phyloP scores from a whole-genome alignment of 1,139 yeast species.

The Yamadazyma buinensis region DNA sequence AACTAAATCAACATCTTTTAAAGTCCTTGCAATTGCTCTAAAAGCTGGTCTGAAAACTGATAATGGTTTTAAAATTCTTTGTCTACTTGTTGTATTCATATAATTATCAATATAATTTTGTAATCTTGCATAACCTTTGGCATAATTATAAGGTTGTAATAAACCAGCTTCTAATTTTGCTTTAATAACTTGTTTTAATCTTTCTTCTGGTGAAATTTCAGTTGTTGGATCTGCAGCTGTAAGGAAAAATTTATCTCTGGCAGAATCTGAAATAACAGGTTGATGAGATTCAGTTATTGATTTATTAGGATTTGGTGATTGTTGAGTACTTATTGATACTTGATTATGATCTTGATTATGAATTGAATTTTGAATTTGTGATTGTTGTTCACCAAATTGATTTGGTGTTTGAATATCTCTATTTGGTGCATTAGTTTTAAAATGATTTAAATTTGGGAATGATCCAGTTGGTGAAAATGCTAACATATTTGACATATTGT shows the following conservation, averaged over 20 bases:
- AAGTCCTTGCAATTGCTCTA: slow-evolving; percentile 84
- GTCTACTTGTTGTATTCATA: slow-evolving; percentile 82
- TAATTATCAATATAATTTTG: slow-evolving; percentile 91
- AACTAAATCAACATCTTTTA: slow-evolving; percentile 88
- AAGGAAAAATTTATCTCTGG: slow-evolving; percentile 87
- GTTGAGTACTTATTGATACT: slow-evolving; percentile 6
- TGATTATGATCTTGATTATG: slow-evolving; percentile 7
- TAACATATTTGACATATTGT: slow-evolving; percentile 9
- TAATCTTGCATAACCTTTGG: slow-evolving; percentile 86
- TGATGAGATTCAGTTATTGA: slow-evolving; percentile 18
- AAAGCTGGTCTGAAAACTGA: slow-evolving; percentile 90
- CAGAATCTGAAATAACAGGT: slow-evolving; percentile 68
- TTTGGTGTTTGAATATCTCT: slow-evolving; percentile 3
- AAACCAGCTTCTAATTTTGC: slow-evolving; percentile 95
- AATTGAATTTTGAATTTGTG: slow-evolving; percentile 6
- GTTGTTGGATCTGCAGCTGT: slow-evolving; percentile 98
- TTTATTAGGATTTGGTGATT: slow-evolving; percentile 2
- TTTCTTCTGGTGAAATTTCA: slow-evolving; percentile 90
- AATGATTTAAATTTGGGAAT: slow-evolving; percentile 16
- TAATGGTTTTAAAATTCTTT: slow-evolving; percentile 83
- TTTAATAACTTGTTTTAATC: slow-evolving; percentile 90
- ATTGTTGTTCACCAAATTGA: slow-evolving; percentile 1
- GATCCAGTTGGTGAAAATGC: slow-evolving; percentile 31
- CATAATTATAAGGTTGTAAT: slow-evolving; percentile 89
- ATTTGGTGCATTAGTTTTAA: slow-evolving; percentile 6